These are phyloP conservation scores for Phycomyces blakesleeanus DNA, from an alignment of 192 early-diverging fungal species.

Conservation along the genomic window DNA sequence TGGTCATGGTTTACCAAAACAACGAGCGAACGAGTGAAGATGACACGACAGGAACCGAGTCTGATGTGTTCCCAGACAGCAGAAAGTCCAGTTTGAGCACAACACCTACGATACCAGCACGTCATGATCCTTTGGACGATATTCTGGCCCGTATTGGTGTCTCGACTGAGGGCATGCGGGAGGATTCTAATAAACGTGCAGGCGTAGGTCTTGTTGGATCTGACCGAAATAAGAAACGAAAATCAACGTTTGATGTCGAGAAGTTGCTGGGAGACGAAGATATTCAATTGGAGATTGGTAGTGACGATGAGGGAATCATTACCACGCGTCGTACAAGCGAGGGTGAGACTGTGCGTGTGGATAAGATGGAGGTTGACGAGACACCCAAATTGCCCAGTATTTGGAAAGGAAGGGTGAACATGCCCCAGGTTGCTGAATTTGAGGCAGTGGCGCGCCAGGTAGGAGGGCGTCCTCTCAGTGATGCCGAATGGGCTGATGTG, in stretches of 20 bases:
- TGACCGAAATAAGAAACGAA: conserved; percentile 35
- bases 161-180: conserved; percentile 29
- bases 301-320: conserved; percentile 15
- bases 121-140: conserved; percentile 46
- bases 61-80: conserved; percentile 2
- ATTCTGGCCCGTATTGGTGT: conserved; percentile 49
- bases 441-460: conserved; percentile 54
- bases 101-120: neutral
- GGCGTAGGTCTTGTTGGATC: conserved; percentile 32
- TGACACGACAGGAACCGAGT: neutral
- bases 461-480: conserved; percentile 46
- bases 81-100: conserved; percentile 7
- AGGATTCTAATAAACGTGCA: conserved; percentile 30
- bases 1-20: neutral
- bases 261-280: conserved; percentile 16
- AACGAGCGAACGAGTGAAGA: conserved; percentile 25
- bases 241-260: conserved; percentile 22
- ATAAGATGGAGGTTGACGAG: neutral
- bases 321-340: neutral
- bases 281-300: conserved; percentile 28
- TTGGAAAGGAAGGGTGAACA: conserved; percentile 62
- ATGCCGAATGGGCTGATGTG: conserved; percentile 52
- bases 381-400: conserved; percentile 23
- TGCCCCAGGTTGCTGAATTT: conserved; percentile 65
- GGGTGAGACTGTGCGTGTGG: neutral